phyloP scores from a whole-genome alignment of 768 basidiomycete species.

The Tylopilus plumbeoviolaceoides region DNA sequence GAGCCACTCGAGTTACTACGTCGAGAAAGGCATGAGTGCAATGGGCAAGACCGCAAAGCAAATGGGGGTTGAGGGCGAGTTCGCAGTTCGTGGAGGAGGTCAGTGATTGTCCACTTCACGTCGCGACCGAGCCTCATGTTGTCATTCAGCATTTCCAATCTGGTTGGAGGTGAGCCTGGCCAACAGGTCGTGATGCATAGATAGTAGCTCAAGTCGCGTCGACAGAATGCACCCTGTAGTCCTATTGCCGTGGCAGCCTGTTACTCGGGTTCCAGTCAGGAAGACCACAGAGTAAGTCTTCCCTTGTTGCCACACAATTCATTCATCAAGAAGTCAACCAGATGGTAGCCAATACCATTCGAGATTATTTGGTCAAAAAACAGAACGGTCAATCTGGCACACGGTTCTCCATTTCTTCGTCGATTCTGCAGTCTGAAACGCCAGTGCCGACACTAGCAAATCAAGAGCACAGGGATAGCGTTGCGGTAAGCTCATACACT shows the following conservation, averaged over 20 bases:
- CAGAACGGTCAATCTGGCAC: constrained; percentile 17
- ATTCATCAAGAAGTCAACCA: constrained; percentile 24
- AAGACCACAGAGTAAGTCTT: constrained; percentile 68
- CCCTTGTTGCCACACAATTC: neutral
- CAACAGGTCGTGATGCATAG: neutral
- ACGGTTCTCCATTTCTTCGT: constrained; percentile 24
- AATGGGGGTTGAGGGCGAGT: constrained; percentile 63
- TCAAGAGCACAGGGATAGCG: constrained; percentile 29
- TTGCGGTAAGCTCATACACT: constrained; percentile 26
- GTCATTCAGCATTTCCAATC: constrained; percentile 69
- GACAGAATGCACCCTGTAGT: constrained; percentile 76
- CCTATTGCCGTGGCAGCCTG: constrained; percentile 76
- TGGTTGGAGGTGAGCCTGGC: constrained; percentile 73
- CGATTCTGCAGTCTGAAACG: constrained; percentile 25
- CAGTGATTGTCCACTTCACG: constrained; percentile 24
- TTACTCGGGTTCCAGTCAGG: constrained; percentile 77
- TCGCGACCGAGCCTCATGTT: neutral
- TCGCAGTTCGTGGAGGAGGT: constrained; percentile 75
- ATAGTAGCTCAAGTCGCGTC: constrained; percentile 1
- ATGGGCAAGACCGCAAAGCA: constrained; percentile 76
- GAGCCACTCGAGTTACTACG: constrained; percentile 81
- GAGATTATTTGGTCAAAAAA: constrained; percentile 69
- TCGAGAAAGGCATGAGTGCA: constrained; percentile 82
- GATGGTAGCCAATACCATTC: constrained; percentile 62
- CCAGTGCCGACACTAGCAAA: constrained; percentile 29